Percentiles rank a stretch among this genome's conserved stretches.
These are phyloP conservation scores for Vitis cinerea DNA, from an alignment of 164 flowering plant genomes.

Conservation along the genomic window DNA sequence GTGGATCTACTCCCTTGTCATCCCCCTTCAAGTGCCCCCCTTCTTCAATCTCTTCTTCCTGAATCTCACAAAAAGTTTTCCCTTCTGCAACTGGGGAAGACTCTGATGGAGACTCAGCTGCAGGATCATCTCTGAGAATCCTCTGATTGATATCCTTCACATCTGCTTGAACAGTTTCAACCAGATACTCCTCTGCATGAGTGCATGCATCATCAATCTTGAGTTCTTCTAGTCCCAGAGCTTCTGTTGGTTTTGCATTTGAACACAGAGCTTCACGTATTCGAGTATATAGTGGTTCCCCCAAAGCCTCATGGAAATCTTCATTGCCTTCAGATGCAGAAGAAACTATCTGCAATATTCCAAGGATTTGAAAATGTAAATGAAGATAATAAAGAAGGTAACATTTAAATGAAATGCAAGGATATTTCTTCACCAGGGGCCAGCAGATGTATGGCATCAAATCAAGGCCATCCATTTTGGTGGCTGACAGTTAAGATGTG, in stretches of 20 bases:
- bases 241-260: constrained; percentile 8
- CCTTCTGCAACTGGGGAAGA: constrained; percentile 7
- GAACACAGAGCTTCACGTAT: constrained; percentile 54
- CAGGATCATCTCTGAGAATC: constrained; percentile 3
- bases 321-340: constrained; percentile 50
- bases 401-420: too few species aligned
- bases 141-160: constrained; percentile 7
- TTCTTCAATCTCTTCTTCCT: constrained; percentile 45
- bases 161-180: constrained; percentile 9
- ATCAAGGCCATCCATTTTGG: too few species aligned
- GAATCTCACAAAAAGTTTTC: constrained; percentile 39
- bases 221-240: constrained; percentile 14
- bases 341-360: constrained; percentile 54
- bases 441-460: too few species aligned
- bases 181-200: constrained; percentile 17
- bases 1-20: neutral
- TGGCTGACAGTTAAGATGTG: neutral
- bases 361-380: neutral
- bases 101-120: constrained; percentile 10
- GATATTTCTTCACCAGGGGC: too few species aligned
- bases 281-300: constrained; percentile 53
- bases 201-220: constrained; percentile 16
- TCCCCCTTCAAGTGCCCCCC: constrained; percentile 4
- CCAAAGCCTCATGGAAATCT: constrained; percentile 54
- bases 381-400: neutral